Base-by-base conservation (phyloP, 345 rosid species). In the Iberis pinnata region DNA sequence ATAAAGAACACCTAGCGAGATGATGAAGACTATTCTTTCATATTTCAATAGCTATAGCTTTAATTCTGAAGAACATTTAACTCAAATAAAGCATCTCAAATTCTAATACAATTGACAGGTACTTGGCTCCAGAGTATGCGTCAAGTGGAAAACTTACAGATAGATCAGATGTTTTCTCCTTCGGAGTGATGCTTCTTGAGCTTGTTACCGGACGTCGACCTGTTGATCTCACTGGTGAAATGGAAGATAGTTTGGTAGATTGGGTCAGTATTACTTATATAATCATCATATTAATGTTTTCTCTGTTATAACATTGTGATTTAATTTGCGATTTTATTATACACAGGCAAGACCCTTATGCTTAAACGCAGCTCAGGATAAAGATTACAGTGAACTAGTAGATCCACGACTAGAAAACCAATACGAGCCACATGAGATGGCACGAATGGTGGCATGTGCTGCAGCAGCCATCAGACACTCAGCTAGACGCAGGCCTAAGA, bases 41-140 rank as follows among this genome's bases (percentile, higher is more conserved):
- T 15, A 11, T 20, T 43, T 12, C 13, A 42, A 7, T 14, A 41
- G 43, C 20, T 32, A 15, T 41, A 35, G 36, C 55, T 11, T 22
- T 9, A 38, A 18, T 4, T 7, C 8, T 1, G 5, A 32, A 27
- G 27, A 32, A 3, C 18, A 42, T 9, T 31, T n/a, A 36, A 22
- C n/a, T 44, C 54, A 37, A 67, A 39, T 31, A 17, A 57, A 65
- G 49, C 55, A 43, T 49, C 15, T 53, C 33, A 12, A 40, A 47
- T 4, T 47, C n/a, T 43, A 8, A 29, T 32, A 39, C 18, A 29
- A 18, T 18, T 38, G 35, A 22, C 49, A 84, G 98, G 73, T 90
- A 90, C 72, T 67, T 90, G 67, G 98, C 98, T 65, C 98, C 98
- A 12, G 98, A 90, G 55, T 90, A 90, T 70, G 98, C 98, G 58